Conservation (phyloP, 345 rosid genomes). For the Isatis tinctoria region DNA sequence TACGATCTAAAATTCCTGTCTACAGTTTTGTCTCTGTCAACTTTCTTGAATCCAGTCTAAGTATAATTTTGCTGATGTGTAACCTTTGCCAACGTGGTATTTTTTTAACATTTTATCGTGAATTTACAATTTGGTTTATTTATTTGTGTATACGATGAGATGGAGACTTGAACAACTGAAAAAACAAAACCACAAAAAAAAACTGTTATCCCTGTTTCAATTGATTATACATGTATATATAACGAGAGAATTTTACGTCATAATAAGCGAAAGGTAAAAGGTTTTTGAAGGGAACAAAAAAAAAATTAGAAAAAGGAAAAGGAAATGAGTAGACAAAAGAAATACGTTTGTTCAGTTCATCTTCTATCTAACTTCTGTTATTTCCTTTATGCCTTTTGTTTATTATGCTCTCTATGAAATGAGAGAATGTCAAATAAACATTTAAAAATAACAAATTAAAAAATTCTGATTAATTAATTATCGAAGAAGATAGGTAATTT, state of each 20-base stretch:
- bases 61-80: neutral
- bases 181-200: neutral
- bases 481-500: neutral
- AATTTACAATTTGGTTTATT: neutral
- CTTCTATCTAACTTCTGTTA: neutral
- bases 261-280: neutral
- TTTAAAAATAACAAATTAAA: neutral
- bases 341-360: conserved; percentile 21
- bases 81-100: neutral
- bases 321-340: conserved; percentile 10
- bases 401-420: neutral
- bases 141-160: neutral
- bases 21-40: neutral
- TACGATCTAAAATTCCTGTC: conserved; percentile 4
- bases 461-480: neutral
- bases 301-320: neutral
- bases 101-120: neutral
- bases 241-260: neutral
- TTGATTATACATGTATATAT: neutral
- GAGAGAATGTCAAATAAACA: neutral
- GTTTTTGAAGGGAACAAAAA: neutral
- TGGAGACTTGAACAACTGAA: neutral
- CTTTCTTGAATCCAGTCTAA: conserved; percentile 7
- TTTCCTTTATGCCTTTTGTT: conserved; percentile 15
- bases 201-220: neutral